Evolutionary conservation across 2,329 filamentous ascomycete genomes (phyloP), one percentile per base, ranked within the genome.

Genomic region (Calonectria naviculata): DNA sequence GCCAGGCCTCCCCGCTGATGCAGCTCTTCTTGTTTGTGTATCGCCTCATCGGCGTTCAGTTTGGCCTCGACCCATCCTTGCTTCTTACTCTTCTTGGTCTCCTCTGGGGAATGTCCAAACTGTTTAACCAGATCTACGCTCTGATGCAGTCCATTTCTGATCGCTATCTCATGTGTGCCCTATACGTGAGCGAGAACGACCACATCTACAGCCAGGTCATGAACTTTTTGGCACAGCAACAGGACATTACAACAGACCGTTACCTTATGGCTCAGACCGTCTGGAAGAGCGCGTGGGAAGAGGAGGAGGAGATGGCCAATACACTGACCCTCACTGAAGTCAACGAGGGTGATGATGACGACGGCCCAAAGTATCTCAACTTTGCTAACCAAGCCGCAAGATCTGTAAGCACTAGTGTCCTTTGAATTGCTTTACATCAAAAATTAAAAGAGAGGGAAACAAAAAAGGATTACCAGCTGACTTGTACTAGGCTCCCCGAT

Each of bases 131-230:
- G 69, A 47, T 83, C 0, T 84, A 85, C 73, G 71, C 75, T 15
- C 68, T 83, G 26, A 10, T 84, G 3, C 79, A 81, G 54, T 71
- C 75, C 13, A 67, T 88, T 19, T 72, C 89, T 31, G 80, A 81
- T n/a, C 78, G 80, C 8, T 83, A 89, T 73, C 83, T 90, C 66
- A 88, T 86, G 80, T 85, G 87, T 63, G 85, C 84, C 71, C 84
- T 92, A 67, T 86, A 86, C 62, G 84, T 93, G 58, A 85, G 82
- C 68, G 87, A 87, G 70, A 85, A 84, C 49, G 90, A 93, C 75
- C 86, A 89, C 65, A 90, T 92, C 31, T 91, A 91, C 75, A 63
- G 78, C 4, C 88, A 92, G 64, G 75, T 92, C 60, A 90, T 92
- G 84, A 85, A 87, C 64, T 92, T 88, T 84, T 84, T 92, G 9